Evolutionary conservation across 2,329 filamentous ascomycete genomes (phyloP).

Genomic region (Microdochium bolleyi): DNA sequence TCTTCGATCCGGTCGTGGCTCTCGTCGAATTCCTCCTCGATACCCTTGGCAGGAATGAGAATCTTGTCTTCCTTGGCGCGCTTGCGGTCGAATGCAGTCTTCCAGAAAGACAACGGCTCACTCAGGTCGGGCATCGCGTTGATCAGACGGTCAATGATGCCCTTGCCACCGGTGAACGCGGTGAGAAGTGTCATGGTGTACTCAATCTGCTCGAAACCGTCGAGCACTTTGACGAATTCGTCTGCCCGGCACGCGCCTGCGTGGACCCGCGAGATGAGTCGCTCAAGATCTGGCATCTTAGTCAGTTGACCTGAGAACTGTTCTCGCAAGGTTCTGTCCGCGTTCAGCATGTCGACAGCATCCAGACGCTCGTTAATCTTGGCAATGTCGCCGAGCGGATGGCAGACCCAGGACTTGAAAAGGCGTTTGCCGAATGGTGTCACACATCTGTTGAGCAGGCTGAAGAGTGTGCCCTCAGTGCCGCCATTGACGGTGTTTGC

Average conservation of each 20-base stretch:
- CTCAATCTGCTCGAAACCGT: conserved; percentile 96
- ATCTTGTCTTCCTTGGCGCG: conserved; percentile 74
- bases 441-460: conserved; percentile 84
- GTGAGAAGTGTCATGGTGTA: conserved; percentile 80
- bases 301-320: conserved; percentile 82
- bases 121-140: conserved; percentile 77
- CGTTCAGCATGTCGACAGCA: conserved; percentile 87
- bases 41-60: conserved; percentile 75
- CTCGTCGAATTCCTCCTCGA: conserved; percentile 86
- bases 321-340: conserved; percentile 71
- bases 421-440: conserved; percentile 96
- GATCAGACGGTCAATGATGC: conserved; percentile 78
- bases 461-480: conserved; percentile 78
- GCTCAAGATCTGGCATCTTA: conserved; percentile 89
- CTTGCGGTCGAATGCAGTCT: conserved; percentile 78
- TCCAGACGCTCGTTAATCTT: conserved; percentile 89
- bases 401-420: conserved; percentile 95
- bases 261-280: conserved; percentile 89
- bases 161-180: conserved; percentile 67
- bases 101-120: conserved; percentile 73
- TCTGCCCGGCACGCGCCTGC: conserved; percentile 83
- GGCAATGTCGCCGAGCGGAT: conserved; percentile 77
- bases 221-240: conserved; percentile 87
- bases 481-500: conserved; percentile 86
- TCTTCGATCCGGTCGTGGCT: conserved; percentile 71